Base-by-base conservation (phyloP, 1,284 basidiomycete species). In the Naganishia albida region DNA sequence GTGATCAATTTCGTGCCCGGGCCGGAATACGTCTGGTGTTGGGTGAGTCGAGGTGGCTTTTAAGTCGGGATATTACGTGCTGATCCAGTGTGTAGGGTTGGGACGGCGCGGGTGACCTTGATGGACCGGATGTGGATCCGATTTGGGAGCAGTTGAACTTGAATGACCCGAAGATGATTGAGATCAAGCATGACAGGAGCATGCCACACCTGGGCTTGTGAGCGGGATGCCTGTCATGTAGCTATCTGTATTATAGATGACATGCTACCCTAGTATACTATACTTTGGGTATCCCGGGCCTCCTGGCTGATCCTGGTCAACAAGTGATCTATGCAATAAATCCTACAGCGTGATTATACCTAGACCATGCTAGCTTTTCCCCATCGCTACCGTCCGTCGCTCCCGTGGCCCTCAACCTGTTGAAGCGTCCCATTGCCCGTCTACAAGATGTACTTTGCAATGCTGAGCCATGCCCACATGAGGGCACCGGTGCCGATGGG, bases 41-140 rank as follows among this genome's bases (percentile, higher is more conserved):
- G 57, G 93, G 93, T 94, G 67, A 70, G 90, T 78, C 34, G 43
- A 12, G 28, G 16, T 20, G 8, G 49, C 2, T 38, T 40, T 28
- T 39, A 18, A 16, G 6, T 18, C 12, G 46, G 42, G 51, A 6
- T 18, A n/a, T n/a, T 34, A 34, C 10, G 34, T 34, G 34, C 34
- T 34, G 34, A 34, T 34, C 10, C 34, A n/a, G 93, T 93, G 96
- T 93, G 76, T 96, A 93, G 93, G 93, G 93, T 25, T 97, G 93
- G 93, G 93, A 97, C 74, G 93, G 93, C 42, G 93, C 93, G 2
- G 93, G 93, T 51, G 93, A 96, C 75, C 83, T 97, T 26, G 93
- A 95, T 69, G 93, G 91, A 50, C 92, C 91, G 0, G 91, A 80
- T 69, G 67, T 96, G 3, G 93, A 96, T 73, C 93, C 93, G 7